Evolutionary conservation across 176 grass and related monocot species (phyloP), one percentile per base, ranked within the genome.

Genomic region (Carex myosuroides): DNA sequence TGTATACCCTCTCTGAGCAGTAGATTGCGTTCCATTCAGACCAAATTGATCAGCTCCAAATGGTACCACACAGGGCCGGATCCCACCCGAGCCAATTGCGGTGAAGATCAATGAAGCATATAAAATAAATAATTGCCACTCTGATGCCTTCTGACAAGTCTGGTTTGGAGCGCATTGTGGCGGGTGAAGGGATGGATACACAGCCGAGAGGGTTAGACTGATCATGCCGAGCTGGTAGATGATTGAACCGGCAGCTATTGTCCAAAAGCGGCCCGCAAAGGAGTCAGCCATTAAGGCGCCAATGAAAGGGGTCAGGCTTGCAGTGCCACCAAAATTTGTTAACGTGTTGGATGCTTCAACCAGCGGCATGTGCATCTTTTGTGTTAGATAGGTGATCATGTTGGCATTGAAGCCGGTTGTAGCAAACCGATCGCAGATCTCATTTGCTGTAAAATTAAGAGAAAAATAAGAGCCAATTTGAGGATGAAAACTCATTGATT

Each of bases 141-240:
- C 21, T 18, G 90, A 90, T 0, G 92, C 90, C 29, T 79, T 83
- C 57, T 85, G 89, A 86, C 94, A 97, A 64, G 80, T 64, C 72
- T 88, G 37, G 70, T 77, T 53, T 24, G 85, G 81, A 85, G 56
- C 54, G 55, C 87, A 87, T 53, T 79, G 79, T 8, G 77, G 84
- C 7, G 94, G 91, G 48, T 84, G 94, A 80, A 97, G 84, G 14
- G 88, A 79, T 20, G 94, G 89, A 70, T 91, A 74, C 35, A 72
- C 29, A 1, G 89, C 91, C 0, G 93, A 95, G 18, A 95, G 73
- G 62, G 93, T 95, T 53, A 95, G 93, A 79, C 79, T 84, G 44
- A 95, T 62, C 93, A 95, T 95, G 88, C 93, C 93, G 14, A 95
- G 66, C 88, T 95, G 88, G 88, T 95, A 95, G 66, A 95, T n/a